Percentiles rank a stretch among this genome's conserved stretches.
phyloP scores from a whole-genome alignment of 306 rosid genomes.

The Vigna unguiculata region DNA sequence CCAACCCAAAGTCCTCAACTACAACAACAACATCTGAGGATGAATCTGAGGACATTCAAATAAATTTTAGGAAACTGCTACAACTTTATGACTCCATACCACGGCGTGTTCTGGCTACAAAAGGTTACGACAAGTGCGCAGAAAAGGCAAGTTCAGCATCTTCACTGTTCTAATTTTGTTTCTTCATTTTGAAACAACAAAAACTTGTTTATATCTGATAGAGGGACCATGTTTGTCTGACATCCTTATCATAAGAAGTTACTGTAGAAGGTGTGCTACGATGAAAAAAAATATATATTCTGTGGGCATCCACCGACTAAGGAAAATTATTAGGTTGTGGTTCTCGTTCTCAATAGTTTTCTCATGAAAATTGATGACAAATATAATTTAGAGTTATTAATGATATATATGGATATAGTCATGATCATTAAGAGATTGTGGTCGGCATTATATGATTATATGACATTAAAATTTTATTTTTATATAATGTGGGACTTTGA shows the following conservation, averaged over 20 bases:
- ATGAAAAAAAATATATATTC: too few species aligned
- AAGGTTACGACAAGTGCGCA: constrained; percentile 47
- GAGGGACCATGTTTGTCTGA: background rate
- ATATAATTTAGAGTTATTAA: too few species aligned
- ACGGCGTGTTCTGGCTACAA: constrained; percentile 51
- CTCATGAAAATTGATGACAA: background rate
- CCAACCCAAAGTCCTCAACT: background rate
- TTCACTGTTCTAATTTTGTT: background rate
- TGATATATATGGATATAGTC: too few species aligned
- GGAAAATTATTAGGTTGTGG: background rate
- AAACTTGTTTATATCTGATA: background rate
- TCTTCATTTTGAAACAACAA: background rate
- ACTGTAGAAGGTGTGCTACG: background rate
- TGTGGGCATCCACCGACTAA: background rate
- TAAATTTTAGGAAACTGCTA: constrained; percentile 37
- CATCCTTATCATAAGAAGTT: too few species aligned
- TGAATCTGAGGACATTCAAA: background rate
- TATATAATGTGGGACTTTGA: too few species aligned
- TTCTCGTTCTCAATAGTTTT: background rate
- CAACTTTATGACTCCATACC: constrained; percentile 30
- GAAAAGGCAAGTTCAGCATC: constrained; percentile 27
- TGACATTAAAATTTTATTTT: too few species aligned
- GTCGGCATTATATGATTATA: too few species aligned
- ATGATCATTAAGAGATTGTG: too few species aligned
- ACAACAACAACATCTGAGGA: background rate